Evolutionary conservation across 495 filamentous ascomycete species (phyloP).

Genomic region (Neurospora sp.): DNA sequence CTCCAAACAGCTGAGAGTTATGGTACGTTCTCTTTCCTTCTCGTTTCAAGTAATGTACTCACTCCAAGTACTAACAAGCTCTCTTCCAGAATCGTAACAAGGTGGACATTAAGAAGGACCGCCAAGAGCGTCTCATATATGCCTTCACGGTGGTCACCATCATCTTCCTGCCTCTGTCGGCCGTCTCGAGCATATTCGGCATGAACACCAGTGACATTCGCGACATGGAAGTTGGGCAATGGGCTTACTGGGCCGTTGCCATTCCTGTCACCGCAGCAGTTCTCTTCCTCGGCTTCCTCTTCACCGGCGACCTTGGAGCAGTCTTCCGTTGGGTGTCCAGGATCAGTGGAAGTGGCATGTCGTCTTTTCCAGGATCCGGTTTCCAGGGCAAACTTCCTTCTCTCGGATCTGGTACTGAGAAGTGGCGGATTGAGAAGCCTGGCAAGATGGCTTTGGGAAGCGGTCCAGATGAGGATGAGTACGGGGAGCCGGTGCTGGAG

Average conservation of each 20-base stretch:
- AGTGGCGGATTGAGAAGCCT: not conserved
- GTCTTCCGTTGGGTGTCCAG: not conserved
- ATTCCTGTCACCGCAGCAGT: conserved; percentile 35
- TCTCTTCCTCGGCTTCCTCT: conserved; percentile 24
- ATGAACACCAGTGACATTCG: conserved; percentile 47
- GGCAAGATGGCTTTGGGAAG: not conserved
- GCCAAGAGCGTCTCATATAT: conserved; percentile 40
- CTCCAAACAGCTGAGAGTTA: conserved; percentile 7
- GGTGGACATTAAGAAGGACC: conserved; percentile 30
- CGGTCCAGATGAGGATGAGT: not conserved
- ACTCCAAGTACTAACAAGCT: not conserved
- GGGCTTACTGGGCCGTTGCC: conserved; percentile 40
- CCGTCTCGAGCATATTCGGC: conserved; percentile 53
- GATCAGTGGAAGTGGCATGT: not conserved
- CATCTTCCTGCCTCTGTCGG: conserved; percentile 51
- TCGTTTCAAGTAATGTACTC: not conserved
- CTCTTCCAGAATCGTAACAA: conserved; percentile 22
- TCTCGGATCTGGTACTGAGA: not conserved
- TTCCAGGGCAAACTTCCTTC: not conserved
- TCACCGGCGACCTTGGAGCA: conserved; percentile 18
- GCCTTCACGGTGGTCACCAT: conserved; percentile 54
- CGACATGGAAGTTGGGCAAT: conserved; percentile 36
- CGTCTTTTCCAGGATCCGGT: not conserved
- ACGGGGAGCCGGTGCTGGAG: not conserved
- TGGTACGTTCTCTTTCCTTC: conserved; percentile 8